Evolutionary conservation across 1,139 yeast species (phyloP).

Genomic region (Hyphopichia khmerensis): DNA sequence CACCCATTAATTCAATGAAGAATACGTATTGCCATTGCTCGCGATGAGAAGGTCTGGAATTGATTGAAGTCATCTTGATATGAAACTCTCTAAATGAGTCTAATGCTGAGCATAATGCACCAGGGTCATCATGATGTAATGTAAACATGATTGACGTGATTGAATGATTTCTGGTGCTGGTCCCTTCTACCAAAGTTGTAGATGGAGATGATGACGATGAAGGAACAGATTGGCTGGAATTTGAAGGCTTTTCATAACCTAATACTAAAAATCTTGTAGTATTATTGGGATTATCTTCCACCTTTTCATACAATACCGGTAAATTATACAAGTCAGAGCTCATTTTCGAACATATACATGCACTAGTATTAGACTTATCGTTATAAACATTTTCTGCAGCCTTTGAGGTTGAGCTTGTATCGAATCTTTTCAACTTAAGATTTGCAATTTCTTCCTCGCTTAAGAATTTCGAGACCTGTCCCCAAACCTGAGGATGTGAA

Average conservation of each 20-base stretch:
- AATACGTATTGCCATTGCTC: conserved; percentile 83
- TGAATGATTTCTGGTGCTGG: conserved; percentile 1
- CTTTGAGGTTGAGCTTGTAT: conserved; percentile 75
- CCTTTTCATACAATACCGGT: conserved; percentile 52
- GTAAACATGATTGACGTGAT: conserved; percentile 66
- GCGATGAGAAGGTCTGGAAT: conserved; percentile 66
- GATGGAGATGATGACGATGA: conserved; percentile 4
- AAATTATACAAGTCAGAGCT: conserved; percentile 66
- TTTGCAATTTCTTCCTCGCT: conserved; percentile 9
- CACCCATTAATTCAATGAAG: conserved; percentile 63
- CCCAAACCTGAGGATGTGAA: conserved; percentile 99
- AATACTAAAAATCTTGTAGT: conserved; percentile 83
- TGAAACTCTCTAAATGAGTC: conserved; percentile 54
- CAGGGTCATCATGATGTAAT: conserved; percentile 67
- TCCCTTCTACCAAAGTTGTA: conserved; percentile 3
- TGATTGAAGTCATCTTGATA: conserved; percentile 70
- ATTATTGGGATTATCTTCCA: conserved; percentile 73
- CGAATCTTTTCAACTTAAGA: conserved; percentile 47
- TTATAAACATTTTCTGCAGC: conserved; percentile 69
- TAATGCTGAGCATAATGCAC: conserved; percentile 70
- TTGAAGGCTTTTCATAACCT: conserved; percentile 27
- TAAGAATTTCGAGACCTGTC: conserved; percentile 69
- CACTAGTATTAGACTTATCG: conserved; percentile 37
- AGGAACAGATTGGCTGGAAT: conserved; percentile 4
- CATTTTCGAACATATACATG: conserved; percentile 50